Evolutionary conservation across 768 basidiomycete species (phyloP).

Genomic region (Boletus pseudopeckii): DNA sequence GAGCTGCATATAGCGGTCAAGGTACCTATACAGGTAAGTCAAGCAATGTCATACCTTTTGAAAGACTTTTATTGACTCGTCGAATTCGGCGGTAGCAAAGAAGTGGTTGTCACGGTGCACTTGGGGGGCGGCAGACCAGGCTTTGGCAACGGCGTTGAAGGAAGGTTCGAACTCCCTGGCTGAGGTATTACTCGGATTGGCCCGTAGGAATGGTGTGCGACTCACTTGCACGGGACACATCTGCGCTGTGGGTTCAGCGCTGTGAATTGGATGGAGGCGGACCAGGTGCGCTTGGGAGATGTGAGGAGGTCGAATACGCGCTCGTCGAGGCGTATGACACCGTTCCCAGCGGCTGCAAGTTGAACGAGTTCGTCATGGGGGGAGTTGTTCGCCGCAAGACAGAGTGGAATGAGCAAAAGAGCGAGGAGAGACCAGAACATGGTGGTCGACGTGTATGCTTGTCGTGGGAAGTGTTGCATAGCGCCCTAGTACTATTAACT

Average conservation of each 20-base stretch:
- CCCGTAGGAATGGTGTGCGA: constrained; percentile 7
- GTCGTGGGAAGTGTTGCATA: constrained; percentile 17
- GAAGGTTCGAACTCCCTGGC: constrained; percentile 81
- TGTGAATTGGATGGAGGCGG: constrained; percentile 83
- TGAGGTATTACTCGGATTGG: neutral
- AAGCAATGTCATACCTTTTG: constrained; percentile 55
- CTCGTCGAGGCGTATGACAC: constrained; percentile 78
- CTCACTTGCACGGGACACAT: constrained; percentile 92
- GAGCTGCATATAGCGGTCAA: constrained; percentile 49
- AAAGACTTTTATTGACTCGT: constrained; percentile 71
- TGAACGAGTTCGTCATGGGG: constrained; percentile 58
- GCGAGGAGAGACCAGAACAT: constrained; percentile 26
- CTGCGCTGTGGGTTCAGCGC: constrained; percentile 77
- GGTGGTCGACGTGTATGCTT: neutral
- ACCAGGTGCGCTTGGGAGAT: constrained; percentile 77
- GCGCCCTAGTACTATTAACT: neutral
- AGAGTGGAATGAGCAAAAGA: constrained; percentile 32
- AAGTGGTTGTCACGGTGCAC: constrained; percentile 78
- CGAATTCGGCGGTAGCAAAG: constrained; percentile 91
- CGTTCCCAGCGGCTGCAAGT: constrained; percentile 69
- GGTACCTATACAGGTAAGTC: neutral
- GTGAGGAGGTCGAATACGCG: constrained; percentile 76
- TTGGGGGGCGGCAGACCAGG: constrained; percentile 67
- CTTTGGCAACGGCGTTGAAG: constrained; percentile 75
- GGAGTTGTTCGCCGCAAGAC: constrained; percentile 27